Evolutionary conservation across 2,329 filamentous ascomycete genomes (phyloP), one percentile per base, ranked within the genome.

Genomic region (Aureobasidium subglaciale): DNA sequence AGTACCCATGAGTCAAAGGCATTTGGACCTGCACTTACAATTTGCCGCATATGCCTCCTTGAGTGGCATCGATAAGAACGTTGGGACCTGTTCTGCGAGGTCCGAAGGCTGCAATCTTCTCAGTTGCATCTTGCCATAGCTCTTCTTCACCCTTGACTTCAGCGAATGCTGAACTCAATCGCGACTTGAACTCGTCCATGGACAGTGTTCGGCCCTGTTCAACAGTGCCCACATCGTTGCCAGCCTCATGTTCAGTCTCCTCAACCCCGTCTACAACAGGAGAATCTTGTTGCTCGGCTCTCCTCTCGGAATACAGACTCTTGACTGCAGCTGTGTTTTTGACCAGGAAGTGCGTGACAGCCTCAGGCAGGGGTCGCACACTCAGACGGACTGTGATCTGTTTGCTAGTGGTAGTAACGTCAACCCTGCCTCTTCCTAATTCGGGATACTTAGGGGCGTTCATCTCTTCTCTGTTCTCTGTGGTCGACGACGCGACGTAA

Each of bases 91-190:
- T 84, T 62, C 92, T 78, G 56, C 87, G 79, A 2, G 93, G 92
- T 0, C 92, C 93, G 68, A 99, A 99, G 0, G 89, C 87, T n/a
- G 85, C 82, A 63, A 99, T 92, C 64, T 84, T 84, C 59, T 95
- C 85, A 25, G 93, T 81, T 10, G 86, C 76, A 59, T 83, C 83
- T 60, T 83, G 83, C 89, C 91, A 97, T 1, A 82, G 69, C 11
- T 96, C 90, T 35, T 81, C 82, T 55, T 86, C 83, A 15, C 83
- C 84, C 66, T 90, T 90, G 35, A 84, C 81, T 25, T 81, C 80
- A 46, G 88, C 82, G 58, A 97, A 86, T 1, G 78, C 78, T 16
- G 78, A 71, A 59, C 82, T 78, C 1, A 99, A 79, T 63, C 90
- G 81, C 48, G 81, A 76, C 66, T 85, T 88, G 65, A 99, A 87